Conservation (phyloP, 805 yeast species). For the Myxozyma monticola region DNA sequence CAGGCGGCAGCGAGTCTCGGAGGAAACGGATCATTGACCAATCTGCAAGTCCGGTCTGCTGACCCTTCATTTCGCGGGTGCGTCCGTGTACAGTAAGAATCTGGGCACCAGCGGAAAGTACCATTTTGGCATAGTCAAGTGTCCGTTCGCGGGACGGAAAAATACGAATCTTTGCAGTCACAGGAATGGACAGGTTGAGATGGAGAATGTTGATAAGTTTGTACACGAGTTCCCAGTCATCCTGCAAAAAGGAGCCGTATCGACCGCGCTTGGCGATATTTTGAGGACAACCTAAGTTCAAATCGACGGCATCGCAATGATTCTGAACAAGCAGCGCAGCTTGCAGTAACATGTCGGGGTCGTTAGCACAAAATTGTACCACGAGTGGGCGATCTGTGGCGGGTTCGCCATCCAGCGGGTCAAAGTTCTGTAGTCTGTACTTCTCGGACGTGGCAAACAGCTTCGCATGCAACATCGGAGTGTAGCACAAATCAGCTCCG, state of each 20-base stretch:
- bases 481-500: slow-evolving; percentile 92
- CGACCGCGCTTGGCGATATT: slow-evolving; percentile 94
- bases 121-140: slow-evolving; percentile 83
- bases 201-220: slow-evolving; percentile 68
- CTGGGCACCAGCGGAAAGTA: slow-evolving; percentile 91
- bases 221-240: slow-evolving; percentile 85
- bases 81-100: slow-evolving; percentile 93
- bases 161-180: slow-evolving; percentile 92
- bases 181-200: slow-evolving; percentile 70
- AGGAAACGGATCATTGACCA: slow-evolving; percentile 78
- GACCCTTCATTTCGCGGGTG: slow-evolving; percentile 97
- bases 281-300: slow-evolving; percentile 97
- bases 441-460: slow-evolving; percentile 81
- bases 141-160: slow-evolving; percentile 82
- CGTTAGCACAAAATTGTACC: slow-evolving; percentile 96
- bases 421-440: slow-evolving; percentile 69
- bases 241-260: slow-evolving; percentile 95
- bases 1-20: slow-evolving; percentile 74
- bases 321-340: slow-evolving; percentile 84
- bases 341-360: slow-evolving; percentile 73
- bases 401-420: slow-evolving; percentile 66
- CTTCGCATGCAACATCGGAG: slow-evolving; percentile 96
- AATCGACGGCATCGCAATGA: slow-evolving; percentile 91
- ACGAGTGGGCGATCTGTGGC: slow-evolving; percentile 77
- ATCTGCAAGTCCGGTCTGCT: slow-evolving; percentile 90